phyloP scores from a whole-genome alignment of 768 basidiomycete species.

The Cystobasidium onofrii region DNA sequence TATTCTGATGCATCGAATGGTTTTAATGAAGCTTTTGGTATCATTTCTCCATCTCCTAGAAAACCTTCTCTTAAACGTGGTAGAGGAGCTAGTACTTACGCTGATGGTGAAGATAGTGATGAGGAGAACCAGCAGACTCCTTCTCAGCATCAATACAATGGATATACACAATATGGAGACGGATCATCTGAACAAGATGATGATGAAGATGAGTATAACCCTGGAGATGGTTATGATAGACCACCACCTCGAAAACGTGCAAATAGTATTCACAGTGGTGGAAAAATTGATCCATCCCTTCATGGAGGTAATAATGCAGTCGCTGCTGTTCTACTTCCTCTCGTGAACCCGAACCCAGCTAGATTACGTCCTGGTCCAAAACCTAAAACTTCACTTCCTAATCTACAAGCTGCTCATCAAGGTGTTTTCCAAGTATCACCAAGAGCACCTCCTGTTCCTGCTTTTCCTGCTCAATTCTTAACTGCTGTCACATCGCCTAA shows the following conservation, averaged over 20 bases:
- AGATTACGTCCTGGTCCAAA: constrained; percentile 18
- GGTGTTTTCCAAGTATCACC: constrained; percentile 12
- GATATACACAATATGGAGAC: not conserved
- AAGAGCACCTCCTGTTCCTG: constrained; percentile 21
- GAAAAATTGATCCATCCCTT: not conserved
- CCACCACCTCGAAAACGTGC: constrained; percentile 5
- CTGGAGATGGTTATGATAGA: constrained; percentile 4
- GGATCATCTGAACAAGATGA: not conserved
- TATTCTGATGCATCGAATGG: not conserved
- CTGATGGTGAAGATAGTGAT: constrained; percentile 3
- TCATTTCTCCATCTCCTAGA: constrained; percentile 1
- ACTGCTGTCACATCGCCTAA: not conserved
- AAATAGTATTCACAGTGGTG: not conserved
- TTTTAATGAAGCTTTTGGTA: not conserved
- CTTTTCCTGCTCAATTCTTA: not conserved
- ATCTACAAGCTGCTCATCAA: constrained; percentile 26
- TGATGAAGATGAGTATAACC: constrained; percentile 21
- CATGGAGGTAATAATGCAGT: not conserved
- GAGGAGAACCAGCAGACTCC: not conserved
- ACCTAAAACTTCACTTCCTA: constrained; percentile 26
- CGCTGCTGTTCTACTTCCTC: not conserved
- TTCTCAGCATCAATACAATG: not conserved
- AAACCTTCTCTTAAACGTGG: constrained; percentile 27
- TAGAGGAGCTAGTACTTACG: constrained; percentile 18
- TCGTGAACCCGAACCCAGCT: constrained; percentile 7